A percentile compares a stretch with the other conserved stretches of the same genome.
phyloP scores from a whole-genome alignment of 345 rosid species.

The Schrenkiella parvula region DNA sequence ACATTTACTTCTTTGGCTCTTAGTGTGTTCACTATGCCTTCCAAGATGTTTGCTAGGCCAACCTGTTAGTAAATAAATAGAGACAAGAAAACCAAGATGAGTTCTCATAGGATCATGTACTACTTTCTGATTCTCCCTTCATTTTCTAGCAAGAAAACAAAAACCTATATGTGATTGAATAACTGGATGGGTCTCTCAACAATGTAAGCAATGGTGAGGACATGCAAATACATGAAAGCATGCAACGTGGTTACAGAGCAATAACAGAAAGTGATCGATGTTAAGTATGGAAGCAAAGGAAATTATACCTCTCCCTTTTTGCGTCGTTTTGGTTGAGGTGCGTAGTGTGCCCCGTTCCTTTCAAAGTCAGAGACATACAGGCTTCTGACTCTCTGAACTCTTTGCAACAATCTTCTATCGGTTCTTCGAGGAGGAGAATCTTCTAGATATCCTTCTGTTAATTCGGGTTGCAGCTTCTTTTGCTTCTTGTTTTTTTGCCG shows the following conservation, averaged over 20 bases:
- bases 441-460: conserved; percentile 36
- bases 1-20: conserved; percentile 46
- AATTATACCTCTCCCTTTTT: conserved; percentile 83
- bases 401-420: conserved; percentile 55
- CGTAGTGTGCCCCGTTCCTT: conserved; percentile 44
- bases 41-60: conserved; percentile 77
- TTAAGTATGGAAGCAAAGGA: background rate
- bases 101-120: background rate
- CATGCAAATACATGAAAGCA: background rate
- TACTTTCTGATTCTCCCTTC: background rate
- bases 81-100: background rate
- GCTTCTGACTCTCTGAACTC: conserved; percentile 64
- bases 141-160: background rate
- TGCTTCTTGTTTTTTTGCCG: conserved; percentile 71
- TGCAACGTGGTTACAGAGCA: background rate
- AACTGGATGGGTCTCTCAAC: no score
- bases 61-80: conserved; percentile 45
- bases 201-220: background rate
- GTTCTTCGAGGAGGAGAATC: conserved; percentile 57
- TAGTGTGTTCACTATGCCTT: conserved; percentile 65
- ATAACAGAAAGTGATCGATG: background rate
- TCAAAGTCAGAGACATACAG: conserved; percentile 48
- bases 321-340: conserved; percentile 74
- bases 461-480: conserved; percentile 50
- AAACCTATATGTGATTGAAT: background rate